Conservation (phyloP, 2,329 filamentous ascomycete species). For the Sordariomycetes sp. region DNA sequence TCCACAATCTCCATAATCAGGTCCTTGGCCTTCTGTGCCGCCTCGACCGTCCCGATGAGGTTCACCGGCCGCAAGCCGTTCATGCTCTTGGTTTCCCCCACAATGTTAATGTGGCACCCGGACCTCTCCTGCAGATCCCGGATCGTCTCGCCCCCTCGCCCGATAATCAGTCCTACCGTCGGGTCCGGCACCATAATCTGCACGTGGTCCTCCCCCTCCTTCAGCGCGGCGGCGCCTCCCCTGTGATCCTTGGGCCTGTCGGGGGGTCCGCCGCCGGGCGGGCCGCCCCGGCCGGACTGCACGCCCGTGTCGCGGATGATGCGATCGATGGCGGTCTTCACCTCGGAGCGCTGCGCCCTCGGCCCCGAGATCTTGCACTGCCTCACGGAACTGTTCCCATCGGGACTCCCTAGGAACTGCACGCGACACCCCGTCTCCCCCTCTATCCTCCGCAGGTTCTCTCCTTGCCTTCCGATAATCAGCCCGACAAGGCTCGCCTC, state of each 20-base stretch:
- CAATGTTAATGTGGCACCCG: conserved; percentile 92
- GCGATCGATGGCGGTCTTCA: conserved; percentile 70
- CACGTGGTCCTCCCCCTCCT: conserved; percentile 72
- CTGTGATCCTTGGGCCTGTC: conserved; percentile 27
- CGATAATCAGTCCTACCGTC: conserved; percentile 85
- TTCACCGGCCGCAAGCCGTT: conserved; percentile 85
- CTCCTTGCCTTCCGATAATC: conserved; percentile 82
- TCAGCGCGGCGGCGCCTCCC: conserved; percentile 30
- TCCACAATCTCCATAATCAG: conserved; percentile 90
- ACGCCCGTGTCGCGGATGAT: conserved; percentile 68
- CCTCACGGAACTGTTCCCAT: conserved; percentile 54
- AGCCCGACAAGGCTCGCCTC: conserved; percentile 78
- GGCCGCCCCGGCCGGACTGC: neutral
- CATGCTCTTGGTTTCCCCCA: conserved; percentile 83
- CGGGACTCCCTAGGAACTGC: conserved; percentile 71
- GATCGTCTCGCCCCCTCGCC: conserved; percentile 86
- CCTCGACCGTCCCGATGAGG: conserved; percentile 65
- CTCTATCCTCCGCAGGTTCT: conserved; percentile 79
- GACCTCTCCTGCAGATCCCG: conserved; percentile 83
- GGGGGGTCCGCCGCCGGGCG: conserved; percentile 13
- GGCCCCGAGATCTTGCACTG: conserved; percentile 78
- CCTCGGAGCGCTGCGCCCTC: conserved; percentile 57
- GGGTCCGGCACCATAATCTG: conserved; percentile 93
- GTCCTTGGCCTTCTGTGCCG: conserved; percentile 68
- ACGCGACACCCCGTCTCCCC: conserved; percentile 70